A percentile compares a stretch with the other conserved stretches of the same genome.
Evolutionary conservation across 495 filamentous ascomycete genomes (phyloP).

Genomic region (Podospora conica): DNA sequence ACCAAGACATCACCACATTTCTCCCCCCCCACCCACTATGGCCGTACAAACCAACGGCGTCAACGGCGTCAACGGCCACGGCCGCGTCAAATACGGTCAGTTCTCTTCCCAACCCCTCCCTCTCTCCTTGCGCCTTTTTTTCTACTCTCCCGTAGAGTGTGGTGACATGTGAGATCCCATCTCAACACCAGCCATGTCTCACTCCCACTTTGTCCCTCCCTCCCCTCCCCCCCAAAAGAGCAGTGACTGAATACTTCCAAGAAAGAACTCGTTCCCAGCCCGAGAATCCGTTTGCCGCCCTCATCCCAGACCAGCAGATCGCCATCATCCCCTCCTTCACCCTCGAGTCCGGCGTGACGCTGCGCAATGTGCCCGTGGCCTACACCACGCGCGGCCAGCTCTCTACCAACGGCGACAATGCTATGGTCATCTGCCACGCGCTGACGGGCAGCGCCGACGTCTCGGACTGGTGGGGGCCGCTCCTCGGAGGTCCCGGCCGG

Average conservation of each 20-base stretch:
- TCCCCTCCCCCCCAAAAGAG: conserved; percentile 15
- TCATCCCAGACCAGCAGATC: conserved; percentile 83
- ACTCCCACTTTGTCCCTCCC: neutral
- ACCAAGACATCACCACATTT: neutral
- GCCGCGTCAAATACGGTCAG: conserved; percentile 37
- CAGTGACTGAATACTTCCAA: conserved; percentile 52
- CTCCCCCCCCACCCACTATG: neutral
- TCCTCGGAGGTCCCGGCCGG: conserved; percentile 80
- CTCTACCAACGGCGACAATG: conserved; percentile 74
- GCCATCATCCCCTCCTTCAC: conserved; percentile 83
- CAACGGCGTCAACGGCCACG: conserved; percentile 12
- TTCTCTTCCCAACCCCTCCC: conserved; percentile 9
- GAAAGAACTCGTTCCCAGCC: conserved; percentile 59
- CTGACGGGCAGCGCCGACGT: conserved; percentile 95
- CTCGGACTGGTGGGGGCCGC: conserved; percentile 95
- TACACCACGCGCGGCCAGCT: conserved; percentile 83
- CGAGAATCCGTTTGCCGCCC: conserved; percentile 82
- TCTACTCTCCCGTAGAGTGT: neutral
- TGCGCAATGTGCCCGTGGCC: conserved; percentile 85
- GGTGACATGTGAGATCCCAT: neutral
- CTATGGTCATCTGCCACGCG: conserved; percentile 94
- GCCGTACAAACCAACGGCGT: conserved; percentile 12
- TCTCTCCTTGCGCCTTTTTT: neutral
- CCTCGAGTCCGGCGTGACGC: conserved; percentile 83
- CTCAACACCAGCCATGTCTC: neutral